Evolutionary conservation across 2,329 filamentous ascomycete species (phyloP).

Genomic region (Aureobasidium sp.): DNA sequence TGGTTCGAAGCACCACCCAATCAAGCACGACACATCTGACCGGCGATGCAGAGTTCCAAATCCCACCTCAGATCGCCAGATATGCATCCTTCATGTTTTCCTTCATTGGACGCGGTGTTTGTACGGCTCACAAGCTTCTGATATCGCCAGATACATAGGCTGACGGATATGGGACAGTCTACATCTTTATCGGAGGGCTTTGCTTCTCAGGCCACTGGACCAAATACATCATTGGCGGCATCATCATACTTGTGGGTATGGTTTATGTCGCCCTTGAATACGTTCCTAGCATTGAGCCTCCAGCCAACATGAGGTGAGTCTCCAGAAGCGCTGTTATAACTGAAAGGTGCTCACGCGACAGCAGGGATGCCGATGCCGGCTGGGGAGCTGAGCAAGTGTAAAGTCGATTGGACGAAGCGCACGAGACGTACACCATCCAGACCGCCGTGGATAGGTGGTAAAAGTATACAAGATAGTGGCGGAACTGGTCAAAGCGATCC

Average conservation of each 20-base stretch:
- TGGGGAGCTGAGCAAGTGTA: conserved; percentile 50
- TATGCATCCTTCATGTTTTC: conserved; percentile 98
- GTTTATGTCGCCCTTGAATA: conserved; percentile 56
- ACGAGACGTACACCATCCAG: not conserved
- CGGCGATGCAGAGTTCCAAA: conserved; percentile 68
- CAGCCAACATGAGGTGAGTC: conserved; percentile 45
- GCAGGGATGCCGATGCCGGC: conserved; percentile 43
- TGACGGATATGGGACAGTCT: conserved; percentile 55
- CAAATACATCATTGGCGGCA: conserved; percentile 67
- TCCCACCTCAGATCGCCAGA: conserved; percentile 83
- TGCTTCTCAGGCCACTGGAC: conserved; percentile 62
- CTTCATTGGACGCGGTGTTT: conserved; percentile 89
- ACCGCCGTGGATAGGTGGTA: not conserved
- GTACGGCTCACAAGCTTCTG: conserved; percentile 39
- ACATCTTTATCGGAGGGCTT: conserved; percentile 88
- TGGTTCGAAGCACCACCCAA: not conserved
- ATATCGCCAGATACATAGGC: not conserved
- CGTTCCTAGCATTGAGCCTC: conserved; percentile 46
- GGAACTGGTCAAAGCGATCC: not conserved
- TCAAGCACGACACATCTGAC: conserved; percentile 20
- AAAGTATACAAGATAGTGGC: not conserved
- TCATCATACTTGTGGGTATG: conserved; percentile 72
- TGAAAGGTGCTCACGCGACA: not conserved
- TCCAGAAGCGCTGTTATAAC: not conserved
- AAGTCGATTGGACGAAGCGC: not conserved